A percentile compares a stretch with the other conserved stretches of the same genome.
Conservation (phyloP, 2,329 filamentous ascomycete species). For the Fusarium ambrosium region DNA sequence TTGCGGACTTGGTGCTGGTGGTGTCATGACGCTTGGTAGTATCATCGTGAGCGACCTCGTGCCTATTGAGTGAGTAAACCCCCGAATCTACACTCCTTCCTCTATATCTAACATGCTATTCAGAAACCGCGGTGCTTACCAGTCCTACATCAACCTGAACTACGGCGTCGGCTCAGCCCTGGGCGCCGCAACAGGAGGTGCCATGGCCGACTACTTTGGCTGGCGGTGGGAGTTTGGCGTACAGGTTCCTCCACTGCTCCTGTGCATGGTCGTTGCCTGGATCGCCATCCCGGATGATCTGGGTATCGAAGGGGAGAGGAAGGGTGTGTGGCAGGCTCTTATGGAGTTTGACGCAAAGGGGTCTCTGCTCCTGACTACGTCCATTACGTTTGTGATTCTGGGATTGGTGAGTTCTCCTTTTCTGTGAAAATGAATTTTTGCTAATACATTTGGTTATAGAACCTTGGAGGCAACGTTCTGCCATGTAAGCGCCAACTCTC, state of each 20-base stretch:
- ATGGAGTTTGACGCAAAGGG: conserved; percentile 70
- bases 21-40: conserved; percentile 75
- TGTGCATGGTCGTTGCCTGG: conserved; percentile 61
- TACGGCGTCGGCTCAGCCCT: conserved; percentile 71
- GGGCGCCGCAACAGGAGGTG: conserved; percentile 78
- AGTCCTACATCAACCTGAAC: conserved; percentile 77
- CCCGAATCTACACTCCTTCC: too few species aligned
- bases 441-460: conserved; percentile 53
- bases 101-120: neutral
- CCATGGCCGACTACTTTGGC: conserved; percentile 77
- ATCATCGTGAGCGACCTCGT: conserved; percentile 82
- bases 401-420: conserved; percentile 62
- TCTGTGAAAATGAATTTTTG: neutral
- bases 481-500: conserved; percentile 60
- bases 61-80: conserved; percentile 71
- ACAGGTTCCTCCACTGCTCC: conserved; percentile 66
- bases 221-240: conserved; percentile 81
- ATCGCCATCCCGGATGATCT: conserved; percentile 65
- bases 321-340: conserved; percentile 63
- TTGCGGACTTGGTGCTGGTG: conserved; percentile 81
- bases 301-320: conserved; percentile 61
- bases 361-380: conserved; percentile 65
- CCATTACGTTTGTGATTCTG: conserved; percentile 70
- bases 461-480: conserved; percentile 73
- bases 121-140: conserved; percentile 73